Base-by-base conservation (phyloP, 441 rosid species). In the Gossypium trilobum region DNA sequence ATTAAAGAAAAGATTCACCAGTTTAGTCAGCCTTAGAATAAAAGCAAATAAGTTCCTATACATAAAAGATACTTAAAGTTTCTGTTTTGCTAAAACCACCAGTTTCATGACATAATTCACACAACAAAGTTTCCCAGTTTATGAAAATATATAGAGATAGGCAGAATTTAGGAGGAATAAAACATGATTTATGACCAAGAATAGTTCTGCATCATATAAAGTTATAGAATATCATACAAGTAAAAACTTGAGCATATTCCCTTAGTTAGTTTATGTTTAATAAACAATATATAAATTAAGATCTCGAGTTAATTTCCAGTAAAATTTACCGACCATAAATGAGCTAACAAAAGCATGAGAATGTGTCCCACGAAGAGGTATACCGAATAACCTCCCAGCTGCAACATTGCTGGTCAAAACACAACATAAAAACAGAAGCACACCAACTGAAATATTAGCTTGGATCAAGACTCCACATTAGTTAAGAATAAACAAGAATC, bases 341-440 rank as follows among this genome's bases (percentile, higher is more conserved):
- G 98, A 93, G 84, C 98, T 93, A 77, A 93, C 91, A 88, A 91
- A 93, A 57, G 98, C 97, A 85, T 93, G 98, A 23, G 97, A 91
- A 85, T 91, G 98, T 36, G 97, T 93, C 74, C 97, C 98, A 69
- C 93, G 88, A 68, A 93, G 89, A 22, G 98, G 98, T 74, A 93
- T 93, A 67, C 94, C 93, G 75, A 91, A 93, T 75, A 91, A 71
- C 77, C 66, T 85, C 59, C 97, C 98, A 54, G 98, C 97, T 29
- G 98, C 94, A 79, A 89, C 96, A 83, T 93, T 93, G 83, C 98
- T 93, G 87, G 63, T n/a, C 62, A 82, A 74, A 48, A 59, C 55
- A 70, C 22, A 62, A 65, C 19, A 31, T 17, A 78, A 52, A 62
- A 55, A 59, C 51, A 20, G 57, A 70, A 76, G 62, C 23, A 65